Conservation (phyloP, 768 basidiomycete species). For the Collybiopsis luxurians region DNA sequence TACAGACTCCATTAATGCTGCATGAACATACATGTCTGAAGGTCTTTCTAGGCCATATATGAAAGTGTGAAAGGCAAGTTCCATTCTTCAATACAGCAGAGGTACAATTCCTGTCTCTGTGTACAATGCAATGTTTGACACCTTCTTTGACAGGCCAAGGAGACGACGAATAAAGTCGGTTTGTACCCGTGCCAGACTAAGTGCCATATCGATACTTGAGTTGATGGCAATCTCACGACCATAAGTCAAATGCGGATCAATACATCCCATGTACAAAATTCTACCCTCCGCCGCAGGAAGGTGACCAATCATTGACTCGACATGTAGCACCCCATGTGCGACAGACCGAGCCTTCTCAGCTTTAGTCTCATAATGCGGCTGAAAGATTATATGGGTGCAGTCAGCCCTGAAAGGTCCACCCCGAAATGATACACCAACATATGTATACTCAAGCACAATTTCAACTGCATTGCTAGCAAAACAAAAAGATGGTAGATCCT, state of each 20-base stretch:
- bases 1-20: too few relatives aligned
- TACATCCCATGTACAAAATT: constrained; percentile 9
- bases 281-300: background rate
- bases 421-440: background rate
- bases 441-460: background rate
- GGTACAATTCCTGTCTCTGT: constrained; percentile 15
- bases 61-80: too few relatives aligned
- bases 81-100: too few relatives aligned
- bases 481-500: background rate
- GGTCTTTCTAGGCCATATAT: too few relatives aligned
- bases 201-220: background rate
- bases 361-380: background rate
- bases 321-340: constrained; percentile 1
- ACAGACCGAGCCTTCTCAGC: constrained; percentile 10
- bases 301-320: background rate
- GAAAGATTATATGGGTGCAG: background rate
- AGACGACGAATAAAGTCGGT: background rate
- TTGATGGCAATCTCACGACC: constrained; percentile 5
- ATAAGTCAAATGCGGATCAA: constrained; percentile 9
- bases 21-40: too few relatives aligned
- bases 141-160: background rate
- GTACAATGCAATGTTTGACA: constrained; percentile 5
- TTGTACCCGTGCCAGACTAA: background rate
- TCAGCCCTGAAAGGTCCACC: background rate
- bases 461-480: background rate